Base-by-base conservation (phyloP, 2,329 filamentous ascomycete species). In the Pseudogymnoascus sp. region DNA sequence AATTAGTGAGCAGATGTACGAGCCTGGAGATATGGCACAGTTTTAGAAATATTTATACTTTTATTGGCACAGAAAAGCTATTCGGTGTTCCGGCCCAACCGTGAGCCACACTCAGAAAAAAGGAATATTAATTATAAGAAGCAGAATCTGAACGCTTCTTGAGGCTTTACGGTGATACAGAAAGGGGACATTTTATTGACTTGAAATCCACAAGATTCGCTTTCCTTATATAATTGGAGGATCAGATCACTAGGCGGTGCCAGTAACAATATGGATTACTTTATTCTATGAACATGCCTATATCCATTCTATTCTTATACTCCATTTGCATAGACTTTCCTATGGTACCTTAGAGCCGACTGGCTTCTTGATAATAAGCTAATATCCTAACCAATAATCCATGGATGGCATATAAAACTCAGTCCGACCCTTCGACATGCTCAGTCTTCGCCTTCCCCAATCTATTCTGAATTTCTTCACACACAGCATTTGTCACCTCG, bases 401-500 rank as follows among this genome's bases (percentile, higher is more conserved):
- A 23, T 25, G 23, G 6, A 25, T 48, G 11, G 5, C 4, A 43
- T 2, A 2, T 11, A 11, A 2, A 21, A 21, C 43, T 48, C 21
- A 48, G 21, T 25, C 13, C 19, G 43, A 48, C 13, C 21, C 43
- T 48, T 13, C 13, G 43, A 25, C 6, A 48, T 23, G 21, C 21
- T 48, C 43, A 48, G 43, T 7, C 43, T 48, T 48, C 8, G 43
- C 11, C 13, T 25, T n/a, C 11, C 43, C 43, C 14, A 48, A 14
- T 48, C 43, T 61, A 31, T 23, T 65, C 25, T 69, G 64, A 61
- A 72, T 71, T 62, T 72, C 70, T 6, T 66, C 60, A 43, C 68
- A 72, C 0, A 71, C 70, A 11, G 66, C 69, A 16, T 71, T 60
- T 8, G 70, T 71, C 3, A 73, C 69, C 25, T 70, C 68, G 1